phyloP scores from a whole-genome alignment of 2,329 filamentous ascomycete species.

The Ampelomyces quisqualis region DNA sequence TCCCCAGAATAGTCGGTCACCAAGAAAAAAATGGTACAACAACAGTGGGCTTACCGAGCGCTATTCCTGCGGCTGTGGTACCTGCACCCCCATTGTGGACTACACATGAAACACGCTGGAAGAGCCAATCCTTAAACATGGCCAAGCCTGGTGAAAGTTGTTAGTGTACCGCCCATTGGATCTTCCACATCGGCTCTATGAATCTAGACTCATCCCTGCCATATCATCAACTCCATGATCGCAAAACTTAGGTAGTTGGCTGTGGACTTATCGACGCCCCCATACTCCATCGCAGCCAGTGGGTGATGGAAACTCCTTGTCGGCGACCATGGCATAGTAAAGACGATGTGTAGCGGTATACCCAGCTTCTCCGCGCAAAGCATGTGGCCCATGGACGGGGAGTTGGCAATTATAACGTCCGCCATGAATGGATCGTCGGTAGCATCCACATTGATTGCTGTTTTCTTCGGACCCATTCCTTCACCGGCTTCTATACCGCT shows the following conservation, averaged over 20 bases:
- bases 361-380: constrained; percentile 73
- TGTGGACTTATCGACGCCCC: constrained; percentile 35
- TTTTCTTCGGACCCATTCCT: constrained; percentile 15
- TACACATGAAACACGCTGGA: constrained; percentile 56
- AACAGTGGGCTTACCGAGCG: constrained; percentile 54
- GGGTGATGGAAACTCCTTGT: constrained; percentile 54
- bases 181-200: constrained; percentile 59
- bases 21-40: constrained; percentile 62
- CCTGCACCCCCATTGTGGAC: constrained; percentile 63
- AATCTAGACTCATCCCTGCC: constrained; percentile 56
- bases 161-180: constrained; percentile 53
- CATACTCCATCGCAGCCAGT: constrained; percentile 50
- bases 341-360: constrained; percentile 78
- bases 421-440: constrained; percentile 67
- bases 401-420: constrained; percentile 48
- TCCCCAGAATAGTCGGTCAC: constrained; percentile 61
- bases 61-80: constrained; percentile 58
- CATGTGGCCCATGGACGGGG: constrained; percentile 45
- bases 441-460: constrained; percentile 14
- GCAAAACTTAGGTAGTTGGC: constrained; percentile 52
- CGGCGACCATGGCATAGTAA: constrained; percentile 64
- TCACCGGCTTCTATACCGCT: constrained; percentile 45
- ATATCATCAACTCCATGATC: constrained; percentile 53
- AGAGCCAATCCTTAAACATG: constrained; percentile 63
- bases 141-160: constrained; percentile 59